Base-by-base conservation (phyloP, 768 basidiomycete genomes). In the Serendipita vermifera region DNA sequence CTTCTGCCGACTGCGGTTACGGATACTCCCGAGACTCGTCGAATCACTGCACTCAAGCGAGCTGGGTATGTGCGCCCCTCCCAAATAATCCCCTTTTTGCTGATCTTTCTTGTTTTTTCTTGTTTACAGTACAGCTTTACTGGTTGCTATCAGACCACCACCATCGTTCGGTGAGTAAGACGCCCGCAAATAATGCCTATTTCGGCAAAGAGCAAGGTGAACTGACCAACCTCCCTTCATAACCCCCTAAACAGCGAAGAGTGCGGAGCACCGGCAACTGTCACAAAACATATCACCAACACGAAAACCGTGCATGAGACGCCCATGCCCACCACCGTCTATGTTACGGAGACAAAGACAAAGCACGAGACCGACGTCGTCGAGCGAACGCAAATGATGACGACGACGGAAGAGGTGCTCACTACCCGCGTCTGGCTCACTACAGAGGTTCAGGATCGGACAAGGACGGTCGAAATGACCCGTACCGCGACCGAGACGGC, bases 131-230 rank as follows among this genome's bases (percentile, higher is more conserved):
- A 51, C n/a, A 22, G 22, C 9, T 51, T 51, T 29, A 22, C 46
- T 9, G 46, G 46, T 15, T 51, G 46, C 29, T 51, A 51, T 31
- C 46, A 51, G 46, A 51, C 46, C 7, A 20, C 46, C 17, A 51
- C 46, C 46, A 51, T 51, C 46, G 32, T 51, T 31, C 46, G 46
- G 46, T 51, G 32, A 22, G 46, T 17, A n/a, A 9, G 11, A 5
- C 27, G n/a, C 27, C 22, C 29, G n/a, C n/a, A n/a, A n/a, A n/a
- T n/a, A n/a, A n/a, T n/a, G n/a, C n/a, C n/a, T n/a, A n/a, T n/a
- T n/a, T n/a, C n/a, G n/a, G n/a, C n/a, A n/a, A n/a, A n/a, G n/a
- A n/a, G n/a, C n/a, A n/a, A n/a, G n/a, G n/a, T n/a, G n/a, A n/a
- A n/a, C n/a, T n/a, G n/a, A n/a, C n/a, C n/a, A n/a, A n/a, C n/a